Percentiles rank a stretch among this genome's conserved stretches.
Conservation (phyloP, 202 grass and related monocot genomes). For the Schoenoplectus triqueter region DNA sequence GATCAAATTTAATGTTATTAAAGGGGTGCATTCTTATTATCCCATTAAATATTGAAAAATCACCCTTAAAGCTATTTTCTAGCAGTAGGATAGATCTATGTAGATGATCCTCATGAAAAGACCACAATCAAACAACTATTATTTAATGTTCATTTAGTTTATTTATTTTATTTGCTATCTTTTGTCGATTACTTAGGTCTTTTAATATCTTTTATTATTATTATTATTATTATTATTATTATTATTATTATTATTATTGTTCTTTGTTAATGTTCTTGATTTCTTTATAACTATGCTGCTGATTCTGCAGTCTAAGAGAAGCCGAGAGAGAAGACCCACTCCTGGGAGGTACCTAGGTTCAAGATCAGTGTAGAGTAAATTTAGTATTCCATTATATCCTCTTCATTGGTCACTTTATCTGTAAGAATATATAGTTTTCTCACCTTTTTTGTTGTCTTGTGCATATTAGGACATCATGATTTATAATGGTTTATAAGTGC, state of each 20-base stretch:
- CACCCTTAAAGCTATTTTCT: conserved; percentile 27
- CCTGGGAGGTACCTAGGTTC: conserved; percentile 76
- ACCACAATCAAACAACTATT: conserved; percentile 32
- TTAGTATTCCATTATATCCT: neutral
- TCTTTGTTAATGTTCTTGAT: neutral
- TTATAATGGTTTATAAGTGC: neutral
- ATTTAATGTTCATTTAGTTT: conserved; percentile 20
- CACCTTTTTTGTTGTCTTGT: neutral
- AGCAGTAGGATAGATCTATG: conserved; percentile 26
- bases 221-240: neutral
- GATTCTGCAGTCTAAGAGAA: conserved; percentile 64
- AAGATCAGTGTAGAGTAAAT: conserved; percentile 41
- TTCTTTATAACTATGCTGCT: neutral
- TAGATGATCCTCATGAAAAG: conserved; percentile 33
- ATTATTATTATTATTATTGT: neutral
- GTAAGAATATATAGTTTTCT: neutral
- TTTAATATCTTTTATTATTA: neutral
- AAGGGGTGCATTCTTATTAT: too few relatives aligned
- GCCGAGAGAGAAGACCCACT: conserved; percentile 70
- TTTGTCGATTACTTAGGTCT: conserved; percentile 14
- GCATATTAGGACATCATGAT: conserved; percentile 18
- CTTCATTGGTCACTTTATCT: neutral
- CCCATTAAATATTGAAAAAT: neutral
- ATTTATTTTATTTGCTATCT: neutral
- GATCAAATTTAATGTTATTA: too few relatives aligned